These are phyloP conservation scores for Suhomyces pyralidae DNA, from an alignment of 805 yeast species.

Conservation along the genomic window DNA sequence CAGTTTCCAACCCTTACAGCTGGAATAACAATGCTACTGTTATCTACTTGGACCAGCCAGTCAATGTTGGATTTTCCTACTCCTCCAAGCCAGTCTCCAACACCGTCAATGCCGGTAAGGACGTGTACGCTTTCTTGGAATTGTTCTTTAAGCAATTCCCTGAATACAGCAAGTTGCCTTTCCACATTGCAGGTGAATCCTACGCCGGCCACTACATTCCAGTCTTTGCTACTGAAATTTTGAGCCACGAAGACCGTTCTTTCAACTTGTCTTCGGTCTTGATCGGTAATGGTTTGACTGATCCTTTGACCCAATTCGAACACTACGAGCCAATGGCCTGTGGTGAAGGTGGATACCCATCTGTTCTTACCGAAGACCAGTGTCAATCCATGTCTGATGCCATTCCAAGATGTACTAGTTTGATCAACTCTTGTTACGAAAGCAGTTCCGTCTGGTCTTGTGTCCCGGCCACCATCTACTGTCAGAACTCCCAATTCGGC, in stretches of 20 bases:
- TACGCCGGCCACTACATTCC: slow-evolving; percentile 96
- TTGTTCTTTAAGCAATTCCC: slow-evolving; percentile 85
- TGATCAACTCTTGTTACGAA: slow-evolving; percentile 77
- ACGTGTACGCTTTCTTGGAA: slow-evolving; percentile 79
- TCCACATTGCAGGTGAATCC: slow-evolving; percentile 92
- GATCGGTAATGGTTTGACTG: slow-evolving; percentile 93
- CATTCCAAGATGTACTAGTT: slow-evolving; percentile 71
- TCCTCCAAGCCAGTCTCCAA: slow-evolving; percentile 61
- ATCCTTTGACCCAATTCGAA: slow-evolving; percentile 72
- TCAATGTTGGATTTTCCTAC: slow-evolving; percentile 87
- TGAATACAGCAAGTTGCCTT: slow-evolving; percentile 53
- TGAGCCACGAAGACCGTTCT: slow-evolving; percentile 55
- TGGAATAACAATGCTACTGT: slow-evolving; percentile 93
- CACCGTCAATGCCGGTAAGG: slow-evolving; percentile 82
- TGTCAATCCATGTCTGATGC: slow-evolving; percentile 62
- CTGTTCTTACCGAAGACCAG: slow-evolving; percentile 66
- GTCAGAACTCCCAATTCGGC: slow-evolving; percentile 78
- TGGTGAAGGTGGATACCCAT: slow-evolving; percentile 78
- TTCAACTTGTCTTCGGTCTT: slow-evolving; percentile 69
- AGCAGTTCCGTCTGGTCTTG: slow-evolving; percentile 77
- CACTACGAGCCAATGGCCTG: slow-evolving; percentile 94
- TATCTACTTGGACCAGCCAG: slow-evolving; percentile 91
- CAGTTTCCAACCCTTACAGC: slow-evolving; percentile 75
- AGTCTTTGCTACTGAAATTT: slow-evolving; percentile 76
- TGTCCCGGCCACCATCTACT: slow-evolving; percentile 87